A percentile compares a stretch with the other conserved stretches of the same genome.
Evolutionary conservation across 129 eudicot genomes (phyloP).

Genomic region (Lactuca saligna): DNA sequence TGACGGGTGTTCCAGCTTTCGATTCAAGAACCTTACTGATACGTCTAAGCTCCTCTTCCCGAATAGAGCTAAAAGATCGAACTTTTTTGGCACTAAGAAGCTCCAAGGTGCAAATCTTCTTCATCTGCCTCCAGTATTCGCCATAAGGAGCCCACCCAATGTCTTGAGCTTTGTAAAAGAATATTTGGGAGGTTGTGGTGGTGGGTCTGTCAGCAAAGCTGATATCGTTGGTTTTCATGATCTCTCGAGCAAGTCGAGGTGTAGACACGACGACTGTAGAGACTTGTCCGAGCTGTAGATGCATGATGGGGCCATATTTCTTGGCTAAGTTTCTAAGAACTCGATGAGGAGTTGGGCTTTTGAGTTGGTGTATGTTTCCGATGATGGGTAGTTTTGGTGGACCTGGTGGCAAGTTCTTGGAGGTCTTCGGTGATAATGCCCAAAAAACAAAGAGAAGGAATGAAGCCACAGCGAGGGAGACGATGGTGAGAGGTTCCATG

Average conservation of each 20-base stretch:
- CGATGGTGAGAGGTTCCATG: constrained; percentile 9
- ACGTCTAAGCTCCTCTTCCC: constrained; percentile 27
- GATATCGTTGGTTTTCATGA: constrained; percentile 28
- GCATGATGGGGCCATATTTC: constrained; percentile 32
- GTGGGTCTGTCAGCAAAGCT: constrained; percentile 23
- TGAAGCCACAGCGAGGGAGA: constrained; percentile 2
- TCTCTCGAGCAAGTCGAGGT: constrained; percentile 21
- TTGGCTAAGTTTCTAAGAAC: constrained; percentile 15
- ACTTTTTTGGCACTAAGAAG: constrained; percentile 28
- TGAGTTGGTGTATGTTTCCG: constrained; percentile 36
- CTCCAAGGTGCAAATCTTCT: constrained; percentile 28
- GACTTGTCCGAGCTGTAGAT: constrained; percentile 29
- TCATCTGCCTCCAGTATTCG: constrained; percentile 35
- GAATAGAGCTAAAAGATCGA: constrained; percentile 19
- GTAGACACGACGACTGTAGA: constrained; percentile 27
- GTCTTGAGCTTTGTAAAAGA: constrained; percentile 18
- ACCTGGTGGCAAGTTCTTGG: constrained; percentile 36
- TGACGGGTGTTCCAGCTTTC: neutral
- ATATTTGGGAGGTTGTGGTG: constrained; percentile 12
- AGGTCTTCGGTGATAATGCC: constrained; percentile 3
- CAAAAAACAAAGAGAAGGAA: neutral
- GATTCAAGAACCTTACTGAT: constrained; percentile 6
- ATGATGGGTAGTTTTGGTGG: constrained; percentile 37
- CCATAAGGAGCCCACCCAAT: constrained; percentile 35
- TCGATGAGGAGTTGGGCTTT: constrained; percentile 15